phyloP scores from a whole-genome alignment of 768 basidiomycete genomes.

The Lenzites betulinus region DNA sequence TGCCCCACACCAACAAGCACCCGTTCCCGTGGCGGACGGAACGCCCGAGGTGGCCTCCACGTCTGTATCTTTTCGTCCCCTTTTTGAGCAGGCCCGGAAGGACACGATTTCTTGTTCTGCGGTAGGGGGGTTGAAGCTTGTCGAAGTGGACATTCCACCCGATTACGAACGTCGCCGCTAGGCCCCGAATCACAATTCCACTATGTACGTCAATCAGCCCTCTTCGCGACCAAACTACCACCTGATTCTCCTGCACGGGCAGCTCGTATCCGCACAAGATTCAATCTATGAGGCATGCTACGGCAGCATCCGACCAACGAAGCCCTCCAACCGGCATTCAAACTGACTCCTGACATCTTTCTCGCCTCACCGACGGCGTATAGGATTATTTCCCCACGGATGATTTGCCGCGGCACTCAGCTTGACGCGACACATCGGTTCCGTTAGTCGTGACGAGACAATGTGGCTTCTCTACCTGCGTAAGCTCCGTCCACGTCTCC shows the following conservation, averaged over 20 bases:
- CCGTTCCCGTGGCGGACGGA: too few species aligned
- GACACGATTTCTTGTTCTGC: too few species aligned
- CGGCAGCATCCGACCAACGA: background rate
- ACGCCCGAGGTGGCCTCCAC: too few species aligned
- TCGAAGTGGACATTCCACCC: too few species aligned
- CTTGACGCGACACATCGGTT: background rate
- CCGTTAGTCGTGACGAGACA: background rate
- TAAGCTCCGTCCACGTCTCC: background rate
- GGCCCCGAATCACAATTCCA: too few species aligned
- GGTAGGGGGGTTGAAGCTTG: too few species aligned
- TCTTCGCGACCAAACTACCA: background rate
- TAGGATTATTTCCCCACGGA: background rate
- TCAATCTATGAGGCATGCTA: background rate
- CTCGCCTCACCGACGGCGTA: background rate
- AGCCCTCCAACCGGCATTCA: too few species aligned
- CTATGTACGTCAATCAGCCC: background rate
- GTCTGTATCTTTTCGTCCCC: too few species aligned
- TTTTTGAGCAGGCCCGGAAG: too few species aligned
- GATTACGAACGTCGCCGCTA: too few species aligned
- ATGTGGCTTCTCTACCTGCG: background rate
- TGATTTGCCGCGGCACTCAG: background rate
- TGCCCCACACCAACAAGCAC: too few species aligned
- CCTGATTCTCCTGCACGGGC: background rate
- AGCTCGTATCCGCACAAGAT: background rate
- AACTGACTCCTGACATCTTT: background rate